Percentiles rank a stretch among this genome's conserved stretches.
These are phyloP conservation scores for Diplodia scrobiculata DNA, from an alignment of 2,329 filamentous ascomycete species.

Conservation along the genomic window DNA sequence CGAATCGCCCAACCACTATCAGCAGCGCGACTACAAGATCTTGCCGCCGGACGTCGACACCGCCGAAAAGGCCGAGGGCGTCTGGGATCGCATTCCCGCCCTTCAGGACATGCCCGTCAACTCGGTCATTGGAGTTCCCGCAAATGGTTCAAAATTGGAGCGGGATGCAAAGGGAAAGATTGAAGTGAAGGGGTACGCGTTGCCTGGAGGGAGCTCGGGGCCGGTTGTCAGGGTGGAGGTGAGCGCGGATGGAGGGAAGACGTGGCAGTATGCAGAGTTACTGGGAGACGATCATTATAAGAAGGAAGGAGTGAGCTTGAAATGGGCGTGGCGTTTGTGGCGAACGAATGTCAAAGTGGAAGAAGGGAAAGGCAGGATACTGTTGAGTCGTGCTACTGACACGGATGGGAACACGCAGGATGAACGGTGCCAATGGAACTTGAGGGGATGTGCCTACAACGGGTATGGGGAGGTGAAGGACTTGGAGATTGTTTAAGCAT, in stretches of 20 bases:
- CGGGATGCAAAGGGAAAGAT: conserved; percentile 48
- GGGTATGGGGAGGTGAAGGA: conserved; percentile 59
- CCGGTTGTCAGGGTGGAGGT: conserved; percentile 59
- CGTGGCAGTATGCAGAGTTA: conserved; percentile 54
- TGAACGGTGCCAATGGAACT: conserved; percentile 57
- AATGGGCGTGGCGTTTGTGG: conserved; percentile 63
- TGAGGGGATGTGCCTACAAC: conserved; percentile 62
- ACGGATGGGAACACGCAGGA: conserved; percentile 56
- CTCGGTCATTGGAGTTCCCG: conserved; percentile 56
- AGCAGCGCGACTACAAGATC: conserved; percentile 62
- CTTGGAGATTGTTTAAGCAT: conserved; percentile 47
- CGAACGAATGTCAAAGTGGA: conserved; percentile 48
- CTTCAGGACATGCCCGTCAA: conserved; percentile 61
- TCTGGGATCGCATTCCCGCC: conserved; percentile 55
- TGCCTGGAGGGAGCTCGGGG: conserved; percentile 57
- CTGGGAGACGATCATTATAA: not conserved
- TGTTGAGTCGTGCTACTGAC: conserved; percentile 61
- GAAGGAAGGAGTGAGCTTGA: conserved; percentile 40
- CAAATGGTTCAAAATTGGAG: conserved; percentile 48
- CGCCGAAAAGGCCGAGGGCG: conserved; percentile 54
- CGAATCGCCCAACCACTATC: conserved; percentile 60
- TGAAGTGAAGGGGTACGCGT: conserved; percentile 58
- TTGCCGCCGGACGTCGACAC: conserved; percentile 56
- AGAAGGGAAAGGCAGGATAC: conserved; percentile 46
- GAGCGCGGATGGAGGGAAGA: conserved; percentile 51